Evolutionary conservation across 805 yeast genomes (phyloP).

Genomic region (Sporopachydermia lactativora): DNA sequence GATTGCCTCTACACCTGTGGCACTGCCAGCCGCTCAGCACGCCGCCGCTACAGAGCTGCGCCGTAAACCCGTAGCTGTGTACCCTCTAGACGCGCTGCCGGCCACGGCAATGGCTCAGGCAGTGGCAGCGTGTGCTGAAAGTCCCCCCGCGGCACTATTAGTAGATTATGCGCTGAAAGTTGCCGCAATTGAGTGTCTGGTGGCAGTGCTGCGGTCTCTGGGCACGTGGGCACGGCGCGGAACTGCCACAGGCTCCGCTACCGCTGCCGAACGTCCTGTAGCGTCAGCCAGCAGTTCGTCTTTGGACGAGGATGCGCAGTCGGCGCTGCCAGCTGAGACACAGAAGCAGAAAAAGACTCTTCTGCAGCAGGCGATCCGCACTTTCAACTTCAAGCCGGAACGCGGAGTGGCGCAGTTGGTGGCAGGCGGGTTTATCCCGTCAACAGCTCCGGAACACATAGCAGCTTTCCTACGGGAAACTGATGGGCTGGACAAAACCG

Average conservation of each 20-base stretch:
- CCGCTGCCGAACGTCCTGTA: constrained; percentile 2
- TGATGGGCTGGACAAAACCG: constrained; percentile 68
- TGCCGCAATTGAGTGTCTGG: constrained; percentile 65
- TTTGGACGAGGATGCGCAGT: constrained; percentile 3
- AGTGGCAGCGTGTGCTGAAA: too few species aligned
- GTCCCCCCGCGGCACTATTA: constrained; percentile 25
- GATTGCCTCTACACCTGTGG: constrained; percentile 57
- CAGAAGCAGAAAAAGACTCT: constrained; percentile 75
- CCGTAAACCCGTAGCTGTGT: constrained; percentile 52
- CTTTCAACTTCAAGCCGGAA: constrained; percentile 77
- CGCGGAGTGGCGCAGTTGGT: constrained; percentile 57
- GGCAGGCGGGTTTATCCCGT: constrained; percentile 45
- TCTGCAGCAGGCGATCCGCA: constrained; percentile 58
- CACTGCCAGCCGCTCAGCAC: constrained; percentile 56
- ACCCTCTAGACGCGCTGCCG: constrained; percentile 61
- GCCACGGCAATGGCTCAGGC: constrained; percentile 58
- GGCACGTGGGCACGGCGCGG: constrained; percentile 79
- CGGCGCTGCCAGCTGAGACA: constrained; percentile 77
- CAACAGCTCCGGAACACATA: constrained; percentile 48
- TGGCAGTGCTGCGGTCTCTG: constrained; percentile 68
- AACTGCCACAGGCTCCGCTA: constrained; percentile 12
- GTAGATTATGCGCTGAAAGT: constrained; percentile 75
- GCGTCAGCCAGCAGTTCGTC: constrained; percentile 5
- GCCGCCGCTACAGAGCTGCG: constrained; percentile 28
- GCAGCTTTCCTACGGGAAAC: constrained; percentile 58